Conservation (phyloP, 345 rosid genomes). For the Euclidium syriacum region DNA sequence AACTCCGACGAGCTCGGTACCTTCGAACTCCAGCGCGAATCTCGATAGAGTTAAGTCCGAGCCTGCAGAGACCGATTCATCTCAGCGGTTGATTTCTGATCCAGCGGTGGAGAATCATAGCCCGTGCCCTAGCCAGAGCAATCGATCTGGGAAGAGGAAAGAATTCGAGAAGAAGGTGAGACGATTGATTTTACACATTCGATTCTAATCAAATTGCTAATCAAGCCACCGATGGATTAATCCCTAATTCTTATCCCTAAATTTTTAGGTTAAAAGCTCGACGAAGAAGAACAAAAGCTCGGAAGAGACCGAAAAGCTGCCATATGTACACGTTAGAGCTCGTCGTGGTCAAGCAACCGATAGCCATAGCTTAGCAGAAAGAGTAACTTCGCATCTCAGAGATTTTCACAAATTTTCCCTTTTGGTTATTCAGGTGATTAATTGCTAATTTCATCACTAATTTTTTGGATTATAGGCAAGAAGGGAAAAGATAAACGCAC, state of each 20-base stretch:
- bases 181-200: neutral
- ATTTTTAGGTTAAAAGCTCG: constrained; percentile 44
- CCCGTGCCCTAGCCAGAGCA: constrained; percentile 1
- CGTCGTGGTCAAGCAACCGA: constrained; percentile 81
- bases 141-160: constrained; percentile 44
- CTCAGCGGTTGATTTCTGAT: constrained; percentile 36
- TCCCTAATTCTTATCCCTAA: neutral
- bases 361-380: constrained; percentile 77
- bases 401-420: neutral
- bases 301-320: constrained; percentile 52
- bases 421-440: constrained; percentile 19
- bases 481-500: constrained; percentile 70
- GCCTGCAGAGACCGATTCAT: constrained; percentile 37
- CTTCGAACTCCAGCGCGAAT: constrained; percentile 35
- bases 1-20: constrained; percentile 24
- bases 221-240: neutral
- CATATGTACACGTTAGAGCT: constrained; percentile 74
- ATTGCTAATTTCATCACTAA: neutral
- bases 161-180: constrained; percentile 52
- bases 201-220: neutral
- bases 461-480: constrained; percentile 43
- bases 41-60: constrained; percentile 37
- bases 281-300: constrained; percentile 55
- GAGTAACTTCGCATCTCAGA: constrained; percentile 37
- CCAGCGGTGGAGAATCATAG: constrained; percentile 25